Base-by-base conservation (phyloP, 768 basidiomycete species). In the Rubroboletus pulcherrimus region DNA sequence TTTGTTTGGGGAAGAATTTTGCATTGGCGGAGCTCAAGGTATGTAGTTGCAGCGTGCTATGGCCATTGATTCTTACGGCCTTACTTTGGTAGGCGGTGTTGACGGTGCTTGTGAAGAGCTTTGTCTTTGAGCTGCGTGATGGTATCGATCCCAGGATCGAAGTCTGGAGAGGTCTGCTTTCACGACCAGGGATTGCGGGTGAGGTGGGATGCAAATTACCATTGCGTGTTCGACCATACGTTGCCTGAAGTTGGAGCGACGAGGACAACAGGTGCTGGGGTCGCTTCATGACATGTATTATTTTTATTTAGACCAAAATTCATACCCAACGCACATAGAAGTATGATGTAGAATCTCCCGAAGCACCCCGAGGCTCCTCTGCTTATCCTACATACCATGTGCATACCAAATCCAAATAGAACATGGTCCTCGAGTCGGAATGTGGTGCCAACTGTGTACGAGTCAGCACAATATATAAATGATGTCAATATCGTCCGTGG, bases 1-100 rank as follows among this genome's bases (percentile, higher is more conserved):
- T 66, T 2, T 84, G 81, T 63, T 47, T 81, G 9, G 82, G 81
- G 0, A 77, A 74, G 54, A 57, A 67, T 7, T 82, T 83, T 61
- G 81, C 81, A 0, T 42, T 82, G 12, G 34, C 66, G 0, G 72
- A 73, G 43, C 42, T 75, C 61, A 74, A 74, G 63, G 74, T 69
- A 11, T 5, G 60, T 57, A 1, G 7, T 10, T 19, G 8, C 4
- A 29, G 42, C 29, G 24, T 29, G 17, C 12, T 1, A 21, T 21
- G 17, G 7, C 2, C 9, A 12, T 5, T 11, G 35, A 14, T 7
- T 24, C 37, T 41, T 40, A 51, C 4, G 12, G 3, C 1, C 6
- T n/a, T 17, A 4, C 26, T 29, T 41, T 30, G 14, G n/a, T 37
- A 81, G 80, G 73, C 71, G n/a, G 74, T 76, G 0, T 61, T 81